Evolutionary conservation across 441 rosid species (phyloP), one percentile per base, ranked within the genome.

Genomic region (Brassica hybrid): DNA sequence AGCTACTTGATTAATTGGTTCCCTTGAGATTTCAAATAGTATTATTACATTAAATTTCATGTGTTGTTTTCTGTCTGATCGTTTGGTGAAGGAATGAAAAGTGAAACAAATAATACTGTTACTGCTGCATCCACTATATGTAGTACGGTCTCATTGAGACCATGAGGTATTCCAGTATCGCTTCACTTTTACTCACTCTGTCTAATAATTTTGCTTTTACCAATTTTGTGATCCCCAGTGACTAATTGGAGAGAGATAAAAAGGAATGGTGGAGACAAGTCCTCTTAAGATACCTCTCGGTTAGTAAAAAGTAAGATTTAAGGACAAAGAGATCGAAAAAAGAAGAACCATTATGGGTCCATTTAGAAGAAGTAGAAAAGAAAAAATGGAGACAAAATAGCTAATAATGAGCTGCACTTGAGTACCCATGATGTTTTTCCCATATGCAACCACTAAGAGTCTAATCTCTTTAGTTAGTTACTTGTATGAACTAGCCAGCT

Each of bases 361-460:
- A 74, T 21, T 43, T 69, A 69, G 75, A 73, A 73, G 82, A 68
- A 73, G 82, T 79, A 74, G 23, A 74, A 69, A 79, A 45, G 76
- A 58, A 57, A 79, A 79, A 64, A 72, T 57, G 74, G 82, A 74
- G 79, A 79, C 72, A 79, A 79, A 64, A 79, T 25, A 69, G 8
- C 62, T 69, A 79, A 79, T 74, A 56, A 74, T 79, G 79, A 79
- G 23, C 12, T 54, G 21, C 72, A 74, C 82, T 74, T 43, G 72
- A 79, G 82, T 79, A 57, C 45, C 56, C 57, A 79, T 79, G 12
- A 79, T 79, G 72, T 74, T 41, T 73, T 74, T 74, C 78, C 79
- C 79, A 79, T 74, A 69, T 79, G 79, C 76, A 79, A 79, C 82
- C 79, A 79, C 76, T 74, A 69, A 73, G 50, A 79, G 13, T 54